Evolutionary conservation across 179 eudicot species (phyloP).

Genomic region (Silene vulgaris): DNA sequence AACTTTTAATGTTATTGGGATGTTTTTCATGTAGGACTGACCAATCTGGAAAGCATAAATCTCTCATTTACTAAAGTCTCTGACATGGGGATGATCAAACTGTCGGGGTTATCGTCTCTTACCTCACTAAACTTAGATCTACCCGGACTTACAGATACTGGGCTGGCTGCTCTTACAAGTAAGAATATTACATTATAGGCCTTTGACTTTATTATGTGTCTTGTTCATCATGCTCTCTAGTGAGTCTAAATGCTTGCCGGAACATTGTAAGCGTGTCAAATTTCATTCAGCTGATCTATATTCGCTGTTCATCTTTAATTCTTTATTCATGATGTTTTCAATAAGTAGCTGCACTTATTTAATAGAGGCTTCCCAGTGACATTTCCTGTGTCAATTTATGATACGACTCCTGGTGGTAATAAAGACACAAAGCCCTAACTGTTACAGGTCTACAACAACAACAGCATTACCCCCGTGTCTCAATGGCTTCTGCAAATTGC

Average conservation of each 20-base stretch:
- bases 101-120: slow-evolving; percentile 56
- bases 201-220: neutral
- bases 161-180: slow-evolving; percentile 73
- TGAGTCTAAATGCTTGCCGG: no score
- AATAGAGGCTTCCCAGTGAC: no score
- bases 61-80: slow-evolving; percentile 65
- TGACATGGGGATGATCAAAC: slow-evolving; percentile 52
- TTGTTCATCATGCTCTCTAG: no score
- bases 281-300: slow-evolving; percentile 1
- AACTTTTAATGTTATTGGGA: neutral
- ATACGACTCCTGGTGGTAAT: no score
- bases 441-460: no score
- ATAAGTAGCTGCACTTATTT: no score
- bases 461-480: no score
- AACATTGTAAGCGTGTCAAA: no score
- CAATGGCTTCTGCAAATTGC: no score
- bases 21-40: slow-evolving; percentile 40
- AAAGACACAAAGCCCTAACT: no score
- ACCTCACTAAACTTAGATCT: slow-evolving; percentile 67
- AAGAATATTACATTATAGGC: slow-evolving; percentile 13
- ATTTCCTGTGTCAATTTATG: no score
- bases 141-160: slow-evolving; percentile 59
- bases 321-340: no score
- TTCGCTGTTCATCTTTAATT: neutral
- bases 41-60: slow-evolving; percentile 61